A percentile compares a stretch with the other conserved stretches of the same genome.
These are phyloP conservation scores for Juncus inflexus DNA, from an alignment of 176 grass and related monocot species.

Conservation along the genomic window DNA sequence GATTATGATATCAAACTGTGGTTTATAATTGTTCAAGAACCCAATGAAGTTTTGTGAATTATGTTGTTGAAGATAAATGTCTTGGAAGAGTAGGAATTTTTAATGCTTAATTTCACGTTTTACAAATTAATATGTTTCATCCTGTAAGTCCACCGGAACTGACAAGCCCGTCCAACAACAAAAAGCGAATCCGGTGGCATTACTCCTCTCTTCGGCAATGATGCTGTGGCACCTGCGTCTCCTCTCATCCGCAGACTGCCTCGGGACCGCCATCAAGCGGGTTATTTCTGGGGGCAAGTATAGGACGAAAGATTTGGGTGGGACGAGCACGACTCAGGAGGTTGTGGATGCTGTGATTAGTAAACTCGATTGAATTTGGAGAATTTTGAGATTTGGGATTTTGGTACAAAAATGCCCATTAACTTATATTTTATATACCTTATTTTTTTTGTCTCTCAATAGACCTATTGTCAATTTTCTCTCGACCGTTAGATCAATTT, in stretches of 20 bases:
- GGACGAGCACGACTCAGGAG: conserved; percentile 75
- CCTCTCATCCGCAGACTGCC: conserved; percentile 69
- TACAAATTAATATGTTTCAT: too few relatives aligned
- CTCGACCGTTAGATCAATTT: too few relatives aligned
- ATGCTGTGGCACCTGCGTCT: conserved; percentile 96
- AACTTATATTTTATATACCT: too few relatives aligned
- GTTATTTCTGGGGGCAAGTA: conserved; percentile 79
- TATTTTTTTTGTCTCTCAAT: too few relatives aligned
- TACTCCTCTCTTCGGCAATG: conserved; percentile 93
- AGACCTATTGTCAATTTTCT: too few relatives aligned
- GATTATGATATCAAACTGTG: background rate
- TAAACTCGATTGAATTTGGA: conserved; percentile 55
- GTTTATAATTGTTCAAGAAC: background rate
- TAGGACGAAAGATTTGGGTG: conserved; percentile 92
- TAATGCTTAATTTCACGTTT: too few relatives aligned
- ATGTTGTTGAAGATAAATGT: conserved; percentile 22
- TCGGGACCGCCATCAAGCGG: conserved; percentile 66
- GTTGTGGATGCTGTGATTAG: conserved; percentile 72
- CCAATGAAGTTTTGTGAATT: too few relatives aligned
- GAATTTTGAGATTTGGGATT: too few relatives aligned
- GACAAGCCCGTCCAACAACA: conserved; percentile 66
- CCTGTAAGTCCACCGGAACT: conserved; percentile 44
- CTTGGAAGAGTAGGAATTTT: conserved; percentile 41
- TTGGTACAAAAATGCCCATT: too few relatives aligned
- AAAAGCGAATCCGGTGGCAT: conserved; percentile 79